These are phyloP conservation scores for Xylaria sp. DNA, from an alignment of 2,329 filamentous ascomycete species.

Conservation along the genomic window DNA sequence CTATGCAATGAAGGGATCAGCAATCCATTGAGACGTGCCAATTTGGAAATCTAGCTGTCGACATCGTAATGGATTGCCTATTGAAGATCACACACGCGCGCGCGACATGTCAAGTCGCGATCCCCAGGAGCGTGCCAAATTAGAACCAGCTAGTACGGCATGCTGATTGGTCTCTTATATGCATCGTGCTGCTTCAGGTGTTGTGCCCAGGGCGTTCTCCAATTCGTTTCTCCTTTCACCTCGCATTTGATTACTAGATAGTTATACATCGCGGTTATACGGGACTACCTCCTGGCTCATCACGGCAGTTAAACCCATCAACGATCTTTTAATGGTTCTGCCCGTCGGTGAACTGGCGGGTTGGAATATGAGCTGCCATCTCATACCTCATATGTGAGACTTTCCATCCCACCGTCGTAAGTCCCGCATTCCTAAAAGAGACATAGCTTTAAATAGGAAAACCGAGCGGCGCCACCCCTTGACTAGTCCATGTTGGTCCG, in stretches of 20 bases:
- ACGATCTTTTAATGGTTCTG: neutral
- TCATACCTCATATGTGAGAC: neutral
- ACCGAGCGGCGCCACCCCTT: constrained; percentile 26
- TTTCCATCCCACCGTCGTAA: neutral
- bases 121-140: constrained; percentile 29
- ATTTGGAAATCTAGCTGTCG: neutral
- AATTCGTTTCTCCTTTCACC: constrained; percentile 7
- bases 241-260: neutral
- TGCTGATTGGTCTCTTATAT: constrained; percentile 32
- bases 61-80: constrained; percentile 1
- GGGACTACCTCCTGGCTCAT: neutral
- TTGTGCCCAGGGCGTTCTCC: constrained; percentile 19
- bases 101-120: constrained; percentile 28
- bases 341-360: neutral
- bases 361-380: neutral
- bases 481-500: constrained; percentile 21
- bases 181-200: constrained; percentile 22
- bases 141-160: constrained; percentile 26
- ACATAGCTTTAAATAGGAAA: constrained; percentile 36
- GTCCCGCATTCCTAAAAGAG: constrained; percentile 34
- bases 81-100: constrained; percentile 13
- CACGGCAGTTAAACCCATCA: neutral
- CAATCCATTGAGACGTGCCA: constrained; percentile 9
- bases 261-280: neutral
- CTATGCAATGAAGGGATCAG: constrained; percentile 2